A percentile compares a stretch with the other conserved stretches of the same genome.
Conservation (phyloP, 306 rosid genomes). For the Dicorynia guianensis region DNA sequence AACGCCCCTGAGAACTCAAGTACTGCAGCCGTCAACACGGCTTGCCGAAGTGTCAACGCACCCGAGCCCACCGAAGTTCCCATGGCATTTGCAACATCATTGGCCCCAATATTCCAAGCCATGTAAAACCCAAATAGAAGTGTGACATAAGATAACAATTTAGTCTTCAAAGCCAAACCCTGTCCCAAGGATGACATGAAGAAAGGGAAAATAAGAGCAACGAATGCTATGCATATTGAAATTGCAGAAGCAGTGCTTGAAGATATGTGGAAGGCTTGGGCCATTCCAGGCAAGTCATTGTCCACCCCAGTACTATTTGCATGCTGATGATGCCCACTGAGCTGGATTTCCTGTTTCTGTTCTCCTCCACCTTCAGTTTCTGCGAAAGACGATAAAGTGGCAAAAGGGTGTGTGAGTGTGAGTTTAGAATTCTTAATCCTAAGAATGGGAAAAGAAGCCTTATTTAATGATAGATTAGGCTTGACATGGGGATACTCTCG, state of each 20-base stretch:
- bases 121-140: conserved; percentile 90
- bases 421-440: conserved; percentile 48
- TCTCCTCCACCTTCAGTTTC: conserved; percentile 63
- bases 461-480: conserved; percentile 33
- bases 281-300: conserved; percentile 59
- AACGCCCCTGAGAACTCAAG: conserved; percentile 90
- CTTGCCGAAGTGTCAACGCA: conserved; percentile 84
- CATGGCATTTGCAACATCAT: conserved; percentile 99
- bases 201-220: conserved; percentile 68
- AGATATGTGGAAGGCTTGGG: conserved; percentile 74
- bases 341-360: conserved; percentile 38
- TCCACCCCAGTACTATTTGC: not conserved
- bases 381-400: conserved; percentile 78
- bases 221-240: conserved; percentile 68
- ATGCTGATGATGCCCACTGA: conserved; percentile 38
- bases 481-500: conserved; percentile 36
- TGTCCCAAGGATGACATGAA: conserved; percentile 78
- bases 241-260: conserved; percentile 70
- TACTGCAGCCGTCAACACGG: conserved; percentile 85
- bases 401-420: conserved; percentile 58
- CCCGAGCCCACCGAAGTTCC: conserved; percentile 99
- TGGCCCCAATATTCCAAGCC: conserved; percentile 99
- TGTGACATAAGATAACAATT: conserved; percentile 64
- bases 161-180: conserved; percentile 67
- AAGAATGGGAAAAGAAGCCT: conserved; percentile 32